phyloP scores from a whole-genome alignment of 345 rosid species.

The Hevea brasiliensis region DNA sequence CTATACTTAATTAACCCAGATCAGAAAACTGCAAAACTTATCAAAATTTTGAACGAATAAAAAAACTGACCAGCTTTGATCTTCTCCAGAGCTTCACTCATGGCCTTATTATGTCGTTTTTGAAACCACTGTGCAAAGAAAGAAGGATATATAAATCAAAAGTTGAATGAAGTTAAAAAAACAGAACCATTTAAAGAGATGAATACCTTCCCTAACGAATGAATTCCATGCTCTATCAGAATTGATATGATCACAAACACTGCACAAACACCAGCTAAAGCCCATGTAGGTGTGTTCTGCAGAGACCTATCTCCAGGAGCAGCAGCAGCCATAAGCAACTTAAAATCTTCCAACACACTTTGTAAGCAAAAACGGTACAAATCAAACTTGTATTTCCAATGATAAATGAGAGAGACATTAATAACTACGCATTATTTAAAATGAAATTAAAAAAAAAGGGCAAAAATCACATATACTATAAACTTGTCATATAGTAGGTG shows the following conservation, averaged over 20 bases:
- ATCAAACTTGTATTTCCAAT: neutral
- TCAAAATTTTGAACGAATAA: neutral
- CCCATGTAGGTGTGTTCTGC: constrained; percentile 31
- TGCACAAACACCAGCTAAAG: constrained; percentile 29
- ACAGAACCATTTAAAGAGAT: too few relatives aligned
- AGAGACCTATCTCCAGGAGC: constrained; percentile 35
- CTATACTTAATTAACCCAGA: too few relatives aligned
- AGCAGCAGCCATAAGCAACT: constrained; percentile 39
- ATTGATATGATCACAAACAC: constrained; percentile 25
- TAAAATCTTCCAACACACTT: neutral
- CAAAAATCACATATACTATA: neutral
- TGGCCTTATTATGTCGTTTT: constrained; percentile 37
- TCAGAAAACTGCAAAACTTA: neutral
- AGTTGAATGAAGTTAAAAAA: neutral
- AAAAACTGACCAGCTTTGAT: constrained; percentile 35
- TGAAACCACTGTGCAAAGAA: constrained; percentile 34
- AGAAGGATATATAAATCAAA: neutral
- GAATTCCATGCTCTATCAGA: constrained; percentile 21
- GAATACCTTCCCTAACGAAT: constrained; percentile 19
- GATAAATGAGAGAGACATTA: constrained; percentile 1
- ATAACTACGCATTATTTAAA: constrained; percentile 3
- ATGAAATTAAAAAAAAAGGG: neutral
- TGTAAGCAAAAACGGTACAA: neutral
- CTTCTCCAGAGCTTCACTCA: constrained; percentile 48
- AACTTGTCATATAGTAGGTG: constrained; percentile 3